phyloP scores from a whole-genome alignment of 495 filamentous ascomycete genomes.

The Sphaerosporella brunnea region DNA sequence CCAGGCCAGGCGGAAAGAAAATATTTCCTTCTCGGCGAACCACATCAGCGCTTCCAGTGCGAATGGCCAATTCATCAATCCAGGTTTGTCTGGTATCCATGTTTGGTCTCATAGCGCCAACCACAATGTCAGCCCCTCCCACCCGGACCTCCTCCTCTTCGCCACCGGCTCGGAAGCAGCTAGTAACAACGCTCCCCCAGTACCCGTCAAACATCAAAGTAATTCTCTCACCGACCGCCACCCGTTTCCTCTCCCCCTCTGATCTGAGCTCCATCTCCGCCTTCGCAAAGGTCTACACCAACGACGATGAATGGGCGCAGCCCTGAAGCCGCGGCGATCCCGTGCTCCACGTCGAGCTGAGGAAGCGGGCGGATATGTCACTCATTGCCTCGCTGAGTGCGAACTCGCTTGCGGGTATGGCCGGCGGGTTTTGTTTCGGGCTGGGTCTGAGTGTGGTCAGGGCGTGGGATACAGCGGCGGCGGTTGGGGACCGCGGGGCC shows the following conservation, averaged over 20 bases:
- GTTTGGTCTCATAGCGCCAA: too few species aligned
- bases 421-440: conserved; percentile 46
- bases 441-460: conserved; percentile 55
- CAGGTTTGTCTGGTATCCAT: too few species aligned
- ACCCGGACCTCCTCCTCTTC: conserved; percentile 69
- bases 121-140: too few species aligned
- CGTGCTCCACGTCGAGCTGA: conserved; percentile 74
- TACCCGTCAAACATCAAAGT: conserved; percentile 54
- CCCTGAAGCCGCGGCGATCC: conserved; percentile 35
- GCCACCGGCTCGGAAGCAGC: conserved; percentile 60
- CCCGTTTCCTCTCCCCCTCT: conserved; percentile 49
- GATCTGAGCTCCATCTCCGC: conserved; percentile 46
- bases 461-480: conserved; percentile 67
- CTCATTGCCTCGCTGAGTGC: conserved; percentile 64
- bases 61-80: too few species aligned
- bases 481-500: conserved; percentile 33
- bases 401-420: conserved; percentile 67
- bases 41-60: too few species aligned
- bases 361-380: conserved; percentile 63
- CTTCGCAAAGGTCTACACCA: conserved; percentile 28
- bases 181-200: conserved; percentile 41
- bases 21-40: too few species aligned
- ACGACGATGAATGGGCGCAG: conserved; percentile 63
- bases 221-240: conserved; percentile 53
- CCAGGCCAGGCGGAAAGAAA: too few species aligned